Evolutionary conservation across 202 grass and related monocot genomes (phyloP), one percentile per base, ranked within the genome.

Genomic region (Dendrocalamus latiflorus): DNA sequence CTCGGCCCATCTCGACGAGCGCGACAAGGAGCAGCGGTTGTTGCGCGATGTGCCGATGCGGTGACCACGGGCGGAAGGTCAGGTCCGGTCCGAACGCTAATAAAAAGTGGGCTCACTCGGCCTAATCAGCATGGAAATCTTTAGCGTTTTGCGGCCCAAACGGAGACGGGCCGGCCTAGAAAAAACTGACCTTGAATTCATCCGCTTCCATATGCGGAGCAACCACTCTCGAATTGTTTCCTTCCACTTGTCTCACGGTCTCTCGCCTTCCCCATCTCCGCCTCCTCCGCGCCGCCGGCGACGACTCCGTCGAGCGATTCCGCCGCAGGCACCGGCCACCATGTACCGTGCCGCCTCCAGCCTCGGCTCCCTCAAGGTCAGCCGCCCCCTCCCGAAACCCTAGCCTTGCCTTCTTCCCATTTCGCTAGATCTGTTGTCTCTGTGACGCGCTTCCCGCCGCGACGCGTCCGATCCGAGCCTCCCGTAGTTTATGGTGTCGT

Each of bases 361-460:
- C 72, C 85, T 98, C 89, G 58, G 89, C 7, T 75, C 91, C 66
- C 83, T 93, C 87, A 93, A 95, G 93, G 95, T 98, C 56, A 71
- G 87, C 79, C 42, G 55, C 41, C 41, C 43, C 58, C 22, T 8
- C 53, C 34, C n/a, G 42, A 59, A 88, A 72, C 84, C 82, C 61
- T 79, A 66, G 36, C 57, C 28, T 66, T 45, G 20, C 25, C 12
- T 70, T 79, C 55, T 82, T 38, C 24, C 36, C 77, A 42, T 78
- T 74, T 75, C 72, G 41, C 47, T 80, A 81, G 91, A 89, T 91
- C 80, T 84, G 76, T 45, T 68, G 65, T 16, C 50, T 62, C 68
- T 33, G 10, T 42, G 6, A 69, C 49, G 37, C 34, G 37, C 25
- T 24, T 26, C 44, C 28, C 57, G 21, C 60, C 28, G 11, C 51